These are phyloP conservation scores for Debaryomycetaceae sp. DNA, from an alignment of 1,139 yeast genomes.

Conservation along the genomic window DNA sequence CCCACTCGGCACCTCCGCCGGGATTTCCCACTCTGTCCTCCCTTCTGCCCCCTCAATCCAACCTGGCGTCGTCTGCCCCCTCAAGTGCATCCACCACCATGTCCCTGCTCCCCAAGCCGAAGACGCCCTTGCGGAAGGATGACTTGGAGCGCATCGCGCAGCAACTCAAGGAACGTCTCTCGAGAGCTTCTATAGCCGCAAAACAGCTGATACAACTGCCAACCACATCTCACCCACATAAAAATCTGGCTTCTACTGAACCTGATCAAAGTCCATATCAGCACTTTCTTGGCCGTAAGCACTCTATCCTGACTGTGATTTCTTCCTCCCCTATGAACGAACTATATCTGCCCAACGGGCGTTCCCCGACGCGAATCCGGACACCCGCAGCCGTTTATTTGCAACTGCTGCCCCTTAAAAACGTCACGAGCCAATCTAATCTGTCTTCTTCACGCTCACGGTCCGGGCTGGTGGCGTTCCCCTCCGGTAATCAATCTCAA, in stretches of 20 bases:
- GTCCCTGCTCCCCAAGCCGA: conserved; percentile 11
- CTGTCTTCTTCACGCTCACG: too few species aligned
- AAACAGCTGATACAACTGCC: conserved; percentile 19
- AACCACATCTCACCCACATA: conserved; percentile 2
- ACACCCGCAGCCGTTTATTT: conserved; percentile 25
- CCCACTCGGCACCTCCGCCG: neutral
- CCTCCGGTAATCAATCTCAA: conserved; percentile 4
- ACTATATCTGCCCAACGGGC: conserved; percentile 30
- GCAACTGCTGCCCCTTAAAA: conserved; percentile 24
- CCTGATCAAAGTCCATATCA: neutral
- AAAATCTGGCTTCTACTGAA: neutral
- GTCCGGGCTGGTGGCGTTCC: too few species aligned
- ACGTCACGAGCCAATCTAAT: too few species aligned
- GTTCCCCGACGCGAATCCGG: conserved; percentile 32
- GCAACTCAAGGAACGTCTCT: conserved; percentile 32
- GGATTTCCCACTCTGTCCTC: neutral
- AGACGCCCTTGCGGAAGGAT: conserved; percentile 33
- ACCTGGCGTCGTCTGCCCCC: neutral
- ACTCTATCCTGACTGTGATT: conserved; percentile 8
- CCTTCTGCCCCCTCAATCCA: neutral
- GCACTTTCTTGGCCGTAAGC: neutral
- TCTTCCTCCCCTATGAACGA: conserved; percentile 21
- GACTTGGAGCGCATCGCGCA: conserved; percentile 38
- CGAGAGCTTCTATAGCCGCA: conserved; percentile 37
- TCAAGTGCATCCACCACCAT: neutral